Evolutionary conservation across 2,329 filamentous ascomycete genomes (phyloP).

Genomic region (Ilyonectria destructans): DNA sequence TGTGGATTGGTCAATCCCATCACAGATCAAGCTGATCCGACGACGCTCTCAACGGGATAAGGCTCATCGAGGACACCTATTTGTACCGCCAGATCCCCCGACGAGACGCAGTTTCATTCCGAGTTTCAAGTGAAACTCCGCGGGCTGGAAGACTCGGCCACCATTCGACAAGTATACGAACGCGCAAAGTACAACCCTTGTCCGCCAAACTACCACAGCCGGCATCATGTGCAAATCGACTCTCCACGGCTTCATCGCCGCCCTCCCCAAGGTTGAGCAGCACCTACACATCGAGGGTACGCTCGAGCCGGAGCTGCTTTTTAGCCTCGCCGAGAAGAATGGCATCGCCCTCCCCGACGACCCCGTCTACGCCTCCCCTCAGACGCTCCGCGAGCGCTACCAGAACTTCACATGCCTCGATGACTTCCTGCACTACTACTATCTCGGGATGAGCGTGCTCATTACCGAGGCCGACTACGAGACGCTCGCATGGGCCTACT

Average conservation of each 20-base stretch:
- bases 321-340: slow-evolving; percentile 79
- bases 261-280: slow-evolving; percentile 86
- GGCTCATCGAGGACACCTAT: not conserved
- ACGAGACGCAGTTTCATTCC: not conserved
- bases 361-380: slow-evolving; percentile 74
- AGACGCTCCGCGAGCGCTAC: slow-evolving; percentile 76
- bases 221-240: slow-evolving; percentile 67
- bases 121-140: slow-evolving; percentile 21
- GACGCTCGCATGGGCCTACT: slow-evolving; percentile 81
- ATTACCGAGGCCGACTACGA: slow-evolving; percentile 79
- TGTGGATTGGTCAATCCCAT: slow-evolving; percentile 12
- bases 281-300: slow-evolving; percentile 87
- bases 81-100: slow-evolving; percentile 7
- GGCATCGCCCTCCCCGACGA: slow-evolving; percentile 75
- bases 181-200: not conserved
- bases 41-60: slow-evolving; percentile 6
- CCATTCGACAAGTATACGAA: slow-evolving; percentile 1
- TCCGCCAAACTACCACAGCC: not conserved
- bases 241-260: slow-evolving; percentile 72
- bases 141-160: not conserved
- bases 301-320: slow-evolving; percentile 79
- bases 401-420: slow-evolving; percentile 79
- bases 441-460: slow-evolving; percentile 81
- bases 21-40: slow-evolving; percentile 8
- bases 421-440: slow-evolving; percentile 86